Conservation (phyloP, 2,329 filamentous ascomycete genomes). For the Neofusicoccum cordaticola region DNA sequence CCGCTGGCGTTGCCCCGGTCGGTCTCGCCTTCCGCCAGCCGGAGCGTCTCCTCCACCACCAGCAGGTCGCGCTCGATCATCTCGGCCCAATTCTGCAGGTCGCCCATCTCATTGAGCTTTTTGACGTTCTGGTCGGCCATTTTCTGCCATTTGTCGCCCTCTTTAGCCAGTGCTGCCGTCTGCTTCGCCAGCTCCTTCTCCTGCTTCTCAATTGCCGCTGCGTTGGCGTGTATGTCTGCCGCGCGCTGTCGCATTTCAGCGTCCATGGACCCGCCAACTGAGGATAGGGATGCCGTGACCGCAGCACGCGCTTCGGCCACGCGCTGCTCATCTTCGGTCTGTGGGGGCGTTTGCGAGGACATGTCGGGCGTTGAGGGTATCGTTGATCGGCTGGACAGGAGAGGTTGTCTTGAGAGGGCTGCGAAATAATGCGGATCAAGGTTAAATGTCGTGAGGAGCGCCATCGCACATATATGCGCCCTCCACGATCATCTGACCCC, state of each 20-base stretch:
- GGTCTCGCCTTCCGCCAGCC: constrained; percentile 33
- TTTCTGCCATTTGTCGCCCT: constrained; percentile 63
- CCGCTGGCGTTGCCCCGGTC: constrained; percentile 32
- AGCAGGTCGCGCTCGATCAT: constrained; percentile 57
- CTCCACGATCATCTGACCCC: constrained; percentile 8
- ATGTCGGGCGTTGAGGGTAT: neutral
- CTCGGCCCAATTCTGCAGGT: constrained; percentile 86
- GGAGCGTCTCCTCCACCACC: constrained; percentile 40
- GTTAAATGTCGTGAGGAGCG: neutral
- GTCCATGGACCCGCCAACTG: constrained; percentile 68
- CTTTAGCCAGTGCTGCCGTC: constrained; percentile 58
- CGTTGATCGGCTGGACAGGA: neutral
- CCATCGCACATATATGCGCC: neutral
- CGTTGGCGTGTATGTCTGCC: constrained; percentile 66
- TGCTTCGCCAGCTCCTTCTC: constrained; percentile 63
- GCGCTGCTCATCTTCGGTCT: constrained; percentile 23
- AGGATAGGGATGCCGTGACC: constrained; percentile 48
- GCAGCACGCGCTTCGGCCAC: constrained; percentile 51
- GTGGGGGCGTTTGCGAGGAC: constrained; percentile 5
- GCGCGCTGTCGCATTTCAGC: constrained; percentile 66
- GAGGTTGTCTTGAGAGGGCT: neutral
- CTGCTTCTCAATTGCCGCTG: constrained; percentile 63
- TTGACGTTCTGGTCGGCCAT: constrained; percentile 62
- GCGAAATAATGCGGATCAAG: neutral
- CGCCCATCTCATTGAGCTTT: constrained; percentile 72